Conservation (phyloP, 305 asterid species). For the Euphrasia arctica region DNA sequence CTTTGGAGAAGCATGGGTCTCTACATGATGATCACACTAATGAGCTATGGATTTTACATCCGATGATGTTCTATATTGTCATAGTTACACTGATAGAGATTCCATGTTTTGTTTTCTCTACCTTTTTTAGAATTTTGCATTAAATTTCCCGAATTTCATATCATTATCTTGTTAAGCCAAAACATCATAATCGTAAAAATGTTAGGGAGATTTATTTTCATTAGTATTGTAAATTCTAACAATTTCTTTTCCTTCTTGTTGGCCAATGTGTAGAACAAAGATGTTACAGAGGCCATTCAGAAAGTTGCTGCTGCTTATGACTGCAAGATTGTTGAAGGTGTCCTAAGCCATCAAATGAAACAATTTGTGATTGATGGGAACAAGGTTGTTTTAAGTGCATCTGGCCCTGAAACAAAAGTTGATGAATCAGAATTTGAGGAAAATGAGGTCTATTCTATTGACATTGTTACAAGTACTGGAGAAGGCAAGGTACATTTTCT, state of each 20-base stretch:
- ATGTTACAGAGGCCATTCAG: conserved; percentile 64
- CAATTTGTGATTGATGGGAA: conserved; percentile 78
- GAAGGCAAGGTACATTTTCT: conserved; percentile 52
- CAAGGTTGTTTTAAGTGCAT: conserved; percentile 59
- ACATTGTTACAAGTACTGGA: conserved; percentile 61
- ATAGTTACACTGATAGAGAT: not conserved
- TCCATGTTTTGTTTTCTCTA: not conserved
- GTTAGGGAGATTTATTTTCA: not conserved
- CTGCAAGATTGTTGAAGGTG: conserved; percentile 77
- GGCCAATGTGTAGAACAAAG: conserved; percentile 41
- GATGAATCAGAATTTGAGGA: conserved; percentile 80
- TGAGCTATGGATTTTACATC: not conserved
- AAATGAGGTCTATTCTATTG: conserved; percentile 69
- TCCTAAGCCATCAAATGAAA: conserved; percentile 71
- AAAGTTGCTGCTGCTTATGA: conserved; percentile 81
- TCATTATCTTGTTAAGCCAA: conserved; percentile 21
- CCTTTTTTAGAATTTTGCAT: no score
- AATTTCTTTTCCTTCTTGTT: not conserved
- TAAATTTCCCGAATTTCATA: not conserved
- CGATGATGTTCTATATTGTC: not conserved
- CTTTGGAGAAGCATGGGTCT: not conserved
- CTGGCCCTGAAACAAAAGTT: conserved; percentile 64
- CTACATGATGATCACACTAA: not conserved
- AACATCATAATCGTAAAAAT: not conserved
- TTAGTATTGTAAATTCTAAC: not conserved